Evolutionary conservation across 2,329 filamentous ascomycete genomes (phyloP).

Genomic region (Fusarium irregulare): DNA sequence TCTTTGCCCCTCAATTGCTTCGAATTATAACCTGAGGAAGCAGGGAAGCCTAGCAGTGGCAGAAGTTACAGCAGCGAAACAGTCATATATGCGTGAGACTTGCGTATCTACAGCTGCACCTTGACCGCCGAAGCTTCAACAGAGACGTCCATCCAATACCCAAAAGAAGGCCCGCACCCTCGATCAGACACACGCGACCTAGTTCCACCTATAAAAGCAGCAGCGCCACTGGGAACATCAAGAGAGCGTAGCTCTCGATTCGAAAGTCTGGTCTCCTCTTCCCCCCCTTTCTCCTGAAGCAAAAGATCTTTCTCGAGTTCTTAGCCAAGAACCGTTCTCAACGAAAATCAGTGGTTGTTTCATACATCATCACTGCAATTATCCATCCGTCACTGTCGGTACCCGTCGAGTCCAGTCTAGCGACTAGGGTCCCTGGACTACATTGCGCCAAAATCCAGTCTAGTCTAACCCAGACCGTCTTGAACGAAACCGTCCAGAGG

Average conservation of each 20-base stretch:
- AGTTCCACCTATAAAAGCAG: constrained; percentile 1
- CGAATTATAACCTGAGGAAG: neutral
- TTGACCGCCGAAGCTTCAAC: constrained; percentile 8
- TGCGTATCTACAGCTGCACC: constrained; percentile 1
- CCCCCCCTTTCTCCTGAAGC: neutral
- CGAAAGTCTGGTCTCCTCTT: neutral
- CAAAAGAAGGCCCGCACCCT: constrained; percentile 1
- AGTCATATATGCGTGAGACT: constrained; percentile 16
- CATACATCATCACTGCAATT: neutral
- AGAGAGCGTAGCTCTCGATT: neutral
- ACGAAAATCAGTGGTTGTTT: neutral
- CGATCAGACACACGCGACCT: constrained; percentile 1
- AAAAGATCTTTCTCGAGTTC: neutral
- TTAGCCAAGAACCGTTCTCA: neutral
- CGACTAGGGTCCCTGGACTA: constrained; percentile 24
- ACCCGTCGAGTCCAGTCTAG: neutral
- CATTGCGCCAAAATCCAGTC: constrained; percentile 23
- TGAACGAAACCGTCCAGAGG: constrained; percentile 31
- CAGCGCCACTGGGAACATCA: neutral
- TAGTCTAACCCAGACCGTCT: constrained; percentile 33
- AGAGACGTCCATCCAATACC: constrained; percentile 2
- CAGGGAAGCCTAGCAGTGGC: neutral
- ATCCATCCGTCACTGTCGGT: neutral
- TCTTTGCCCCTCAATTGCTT: neutral
- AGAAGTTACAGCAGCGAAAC: neutral